A percentile compares a stretch with the other conserved stretches of the same genome.
Evolutionary conservation across 2,329 filamentous ascomycete genomes (phyloP).

Genomic region (Tolypocladium sp.): DNA sequence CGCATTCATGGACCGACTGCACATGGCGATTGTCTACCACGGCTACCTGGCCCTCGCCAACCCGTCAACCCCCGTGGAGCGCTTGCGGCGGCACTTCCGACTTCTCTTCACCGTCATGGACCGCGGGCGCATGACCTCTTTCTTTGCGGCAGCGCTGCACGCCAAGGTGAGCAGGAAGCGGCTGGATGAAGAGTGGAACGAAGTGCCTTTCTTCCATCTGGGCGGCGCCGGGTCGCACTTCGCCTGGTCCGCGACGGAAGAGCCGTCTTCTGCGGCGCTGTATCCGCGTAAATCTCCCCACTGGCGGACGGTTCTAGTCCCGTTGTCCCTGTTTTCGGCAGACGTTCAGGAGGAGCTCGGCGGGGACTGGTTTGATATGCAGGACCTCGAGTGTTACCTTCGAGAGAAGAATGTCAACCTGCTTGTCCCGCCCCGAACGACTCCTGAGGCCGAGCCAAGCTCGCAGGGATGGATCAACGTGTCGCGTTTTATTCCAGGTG

Average conservation of each 20-base stretch:
- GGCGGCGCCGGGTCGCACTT: slow-evolving; percentile 51
- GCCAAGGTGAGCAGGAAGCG: slow-evolving; percentile 1
- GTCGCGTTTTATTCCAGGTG: neutral
- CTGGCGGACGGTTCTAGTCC: slow-evolving; percentile 3
- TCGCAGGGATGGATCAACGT: neutral
- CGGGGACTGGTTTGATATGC: slow-evolving; percentile 11
- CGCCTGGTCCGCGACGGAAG: neutral
- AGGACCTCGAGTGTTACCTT: slow-evolving; percentile 8
- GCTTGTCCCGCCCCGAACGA: neutral
- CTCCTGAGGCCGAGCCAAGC: neutral
- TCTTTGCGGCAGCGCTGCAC: slow-evolving; percentile 7
- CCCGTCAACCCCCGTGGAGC: slow-evolving; percentile 2
- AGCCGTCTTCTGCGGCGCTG: neutral
- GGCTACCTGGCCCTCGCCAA: slow-evolving; percentile 7
- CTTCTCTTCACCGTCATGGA: slow-evolving; percentile 5
- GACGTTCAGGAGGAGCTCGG: slow-evolving; percentile 4
- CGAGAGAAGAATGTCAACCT: slow-evolving; percentile 3
- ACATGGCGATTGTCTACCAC: slow-evolving; percentile 4
- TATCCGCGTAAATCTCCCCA: neutral
- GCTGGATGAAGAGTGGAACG: neutral
- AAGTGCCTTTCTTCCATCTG: slow-evolving; percentile 47
- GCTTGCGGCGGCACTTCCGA: slow-evolving; percentile 5
- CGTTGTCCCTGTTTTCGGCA: slow-evolving; percentile 3
- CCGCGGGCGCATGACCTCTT: slow-evolving; percentile 4
- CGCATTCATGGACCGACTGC: slow-evolving; percentile 8